Base-by-base conservation (phyloP, 139 green algal species). In the Gonium pectorale region DNA sequence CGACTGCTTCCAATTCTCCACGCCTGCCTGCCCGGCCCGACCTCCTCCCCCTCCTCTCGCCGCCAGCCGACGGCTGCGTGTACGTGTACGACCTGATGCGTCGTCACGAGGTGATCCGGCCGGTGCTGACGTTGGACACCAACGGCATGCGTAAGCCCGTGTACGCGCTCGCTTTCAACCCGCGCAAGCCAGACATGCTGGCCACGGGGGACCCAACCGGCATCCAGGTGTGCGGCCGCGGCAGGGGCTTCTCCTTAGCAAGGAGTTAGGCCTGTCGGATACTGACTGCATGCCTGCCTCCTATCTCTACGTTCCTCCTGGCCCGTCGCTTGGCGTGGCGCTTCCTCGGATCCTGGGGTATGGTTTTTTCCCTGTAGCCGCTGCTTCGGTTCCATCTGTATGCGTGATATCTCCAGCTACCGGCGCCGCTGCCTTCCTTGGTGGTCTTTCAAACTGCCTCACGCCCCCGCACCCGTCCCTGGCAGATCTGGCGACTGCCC, bases 21-120 rank as follows among this genome's bases (percentile, higher is more conserved):
- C 7, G 13, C 33, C 5, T 29, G 8, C 67, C 13, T 4, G 43
- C 43, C 29, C 27, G 6, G 22, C 27, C 69, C 41, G 31, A 40
- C 31, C 46, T 3, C 24, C 27, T 62, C 29, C 26, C 8, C 26
- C 17, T 38, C 7, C 44, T 51, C 63, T 69, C 35, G 24, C 38
- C 19, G 11, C 27, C 60, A 91, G 89, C 79, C 35, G 90, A 94
- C 68, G 92, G 92, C 33, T 85, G 79, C 38, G 90, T 94, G 21
- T 92, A 92, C 67, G 15, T 96, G n/a, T 96, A 94, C 83, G 93
- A 96, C 81, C 87, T 96, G 59, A n/a, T 79, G 54, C 83, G 75
- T 2, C 33, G 11, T 8, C 31, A 64, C 0, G 86, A 83, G 43
- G 67, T 75, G 27, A 33, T 82, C 38, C 72, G 77, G 17, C 81